Base-by-base conservation (phyloP, 768 basidiomycete genomes). In the Xerocomellus chrysenteron region DNA sequence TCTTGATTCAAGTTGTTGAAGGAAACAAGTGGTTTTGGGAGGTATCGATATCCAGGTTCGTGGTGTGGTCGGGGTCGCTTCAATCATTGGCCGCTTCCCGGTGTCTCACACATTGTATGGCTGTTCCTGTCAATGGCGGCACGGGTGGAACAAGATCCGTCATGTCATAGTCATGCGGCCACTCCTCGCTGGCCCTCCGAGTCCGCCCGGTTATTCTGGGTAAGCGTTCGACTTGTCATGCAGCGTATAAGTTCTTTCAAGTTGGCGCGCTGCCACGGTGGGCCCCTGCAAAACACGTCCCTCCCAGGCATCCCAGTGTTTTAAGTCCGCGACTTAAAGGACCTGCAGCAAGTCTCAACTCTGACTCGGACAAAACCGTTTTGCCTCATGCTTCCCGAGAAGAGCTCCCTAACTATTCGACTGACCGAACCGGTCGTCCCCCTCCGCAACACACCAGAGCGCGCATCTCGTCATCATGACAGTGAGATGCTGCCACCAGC, bases 371-470 rank as follows among this genome's bases (percentile, higher is more conserved):
- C 30, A n/a, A 30, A 14, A 16, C 24, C 13, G 40, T 26, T 48
- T 21, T 46, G 3, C 21, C 16, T 16, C 59, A 66, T 66, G 59
- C 30, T 35, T 51, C 50, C 52, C n/a, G 59, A 63, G 13, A 80
- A 76, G 54, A 81, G 75, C 64, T 69, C 77, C 16, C 73, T 85
- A 12, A 73, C 75, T 17, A 83, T 92, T 58, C 78, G 80, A 24
- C 77, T 92, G 51, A 85, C 86, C 5, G 90, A 92, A 66, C 82
- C 87, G 4, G 87, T 87, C 49, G 82, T 91, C 51, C 86, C 88
- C 68, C 78, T 92, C 42, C 78, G 82, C 48, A 72, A 66, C 58
- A 55, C 77, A 26, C 37, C 47, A 47, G 80, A 82, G 63, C 75
- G 73, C 11, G 10, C 58, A 30, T 21, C 49, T 9, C 52, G 61